Evolutionary conservation across 805 yeast species (phyloP).

Genomic region (Lipomyces chichibuensis): DNA sequence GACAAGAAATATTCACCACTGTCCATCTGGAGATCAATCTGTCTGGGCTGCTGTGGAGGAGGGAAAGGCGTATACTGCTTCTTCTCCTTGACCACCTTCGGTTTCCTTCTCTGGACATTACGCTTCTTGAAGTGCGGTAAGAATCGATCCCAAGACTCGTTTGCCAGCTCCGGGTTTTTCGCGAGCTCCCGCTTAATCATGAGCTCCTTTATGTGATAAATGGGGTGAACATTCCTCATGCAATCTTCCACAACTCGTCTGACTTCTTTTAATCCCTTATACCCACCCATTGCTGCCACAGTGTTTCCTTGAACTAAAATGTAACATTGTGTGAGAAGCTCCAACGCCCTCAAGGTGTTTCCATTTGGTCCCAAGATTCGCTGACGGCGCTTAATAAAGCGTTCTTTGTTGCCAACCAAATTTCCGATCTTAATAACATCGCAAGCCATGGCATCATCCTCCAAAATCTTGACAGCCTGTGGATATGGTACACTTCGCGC

Average conservation of each 20-base stretch:
- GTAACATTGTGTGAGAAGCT: conserved; percentile 91
- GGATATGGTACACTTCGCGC: conserved; percentile 97
- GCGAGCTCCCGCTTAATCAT: conserved; percentile 97
- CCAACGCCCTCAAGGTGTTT: conserved; percentile 93
- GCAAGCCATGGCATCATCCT: conserved; percentile 84
- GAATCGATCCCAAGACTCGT: conserved; percentile 96
- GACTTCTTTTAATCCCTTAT: conserved; percentile 85
- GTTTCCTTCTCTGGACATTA: conserved; percentile 91
- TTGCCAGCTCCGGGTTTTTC: conserved; percentile 90
- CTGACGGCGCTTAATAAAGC: conserved; percentile 94
- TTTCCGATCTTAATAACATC: conserved; percentile 95
- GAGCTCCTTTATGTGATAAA: conserved; percentile 92
- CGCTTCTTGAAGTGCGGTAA: conserved; percentile 95
- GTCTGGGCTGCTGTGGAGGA: conserved; percentile 94
- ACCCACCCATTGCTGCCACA: conserved; percentile 96
- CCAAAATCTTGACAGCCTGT: conserved; percentile 87
- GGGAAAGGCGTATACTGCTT: conserved; percentile 98
- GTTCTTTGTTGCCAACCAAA: conserved; percentile 83
- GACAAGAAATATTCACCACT: conserved; percentile 97
- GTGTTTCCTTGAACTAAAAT: conserved; percentile 97
- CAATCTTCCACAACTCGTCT: conserved; percentile 97
- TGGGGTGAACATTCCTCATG: conserved; percentile 96
- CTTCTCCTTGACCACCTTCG: conserved; percentile 65
- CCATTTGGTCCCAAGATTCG: conserved; percentile 96
- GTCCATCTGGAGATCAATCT: conserved; percentile 95